Conservation (phyloP, 1,284 basidiomycete species). For the Cryptococcus maquisensis region DNA sequence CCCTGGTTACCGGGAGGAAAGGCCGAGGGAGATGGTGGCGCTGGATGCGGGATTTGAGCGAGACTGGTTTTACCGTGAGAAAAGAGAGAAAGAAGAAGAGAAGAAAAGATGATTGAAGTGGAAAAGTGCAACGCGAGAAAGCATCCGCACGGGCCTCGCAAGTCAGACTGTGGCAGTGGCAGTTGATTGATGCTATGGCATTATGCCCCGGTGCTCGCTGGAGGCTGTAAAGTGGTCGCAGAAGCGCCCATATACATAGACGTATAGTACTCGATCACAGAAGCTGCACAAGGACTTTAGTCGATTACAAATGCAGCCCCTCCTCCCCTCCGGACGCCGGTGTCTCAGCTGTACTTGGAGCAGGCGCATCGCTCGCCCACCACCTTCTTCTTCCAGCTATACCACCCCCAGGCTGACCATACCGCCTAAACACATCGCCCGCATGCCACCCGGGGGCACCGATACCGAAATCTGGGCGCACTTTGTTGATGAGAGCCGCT, state of each 20-base stretch:
- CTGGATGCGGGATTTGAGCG: neutral
- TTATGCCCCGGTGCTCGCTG: no score
- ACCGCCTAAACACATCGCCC: neutral
- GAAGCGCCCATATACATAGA: no score
- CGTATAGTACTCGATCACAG: no score
- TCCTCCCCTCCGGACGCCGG: neutral
- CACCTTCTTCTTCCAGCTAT: neutral
- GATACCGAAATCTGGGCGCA: neutral
- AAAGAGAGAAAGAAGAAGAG: no score
- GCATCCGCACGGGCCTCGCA: no score
- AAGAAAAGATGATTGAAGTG: no score
- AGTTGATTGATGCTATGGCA: no score
- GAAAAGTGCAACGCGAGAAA: no score
- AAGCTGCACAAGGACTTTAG: no score
- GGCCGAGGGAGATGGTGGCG: neutral
- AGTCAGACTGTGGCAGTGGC: no score
- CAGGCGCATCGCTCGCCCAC: neutral
- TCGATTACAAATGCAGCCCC: conserved; percentile 1
- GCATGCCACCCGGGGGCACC: neutral
- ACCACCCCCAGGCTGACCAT: neutral
- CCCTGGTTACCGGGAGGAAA: neutral
- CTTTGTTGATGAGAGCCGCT: neutral
- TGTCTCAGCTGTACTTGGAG: neutral
- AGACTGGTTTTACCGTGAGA: no score
- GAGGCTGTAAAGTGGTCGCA: no score